Evolutionary conservation across 176 grass and related monocot species (phyloP), one percentile per base, ranked within the genome.

Genomic region (Canna indica): DNA sequence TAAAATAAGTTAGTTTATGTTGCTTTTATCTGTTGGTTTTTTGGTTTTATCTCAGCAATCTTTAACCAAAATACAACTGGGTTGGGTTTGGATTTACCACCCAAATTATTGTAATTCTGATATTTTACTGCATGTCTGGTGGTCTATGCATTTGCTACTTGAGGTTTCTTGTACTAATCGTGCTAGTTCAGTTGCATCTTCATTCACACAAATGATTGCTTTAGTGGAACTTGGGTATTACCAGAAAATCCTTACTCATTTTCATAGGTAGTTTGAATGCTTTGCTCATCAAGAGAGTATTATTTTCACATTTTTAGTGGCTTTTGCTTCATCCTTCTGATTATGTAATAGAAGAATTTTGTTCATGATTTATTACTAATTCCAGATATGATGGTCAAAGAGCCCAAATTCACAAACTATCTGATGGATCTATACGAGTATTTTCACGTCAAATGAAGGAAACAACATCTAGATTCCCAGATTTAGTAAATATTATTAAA

Each of bases 401-500:
- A 52, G 93, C 93, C 8, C 93, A 97, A 88, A 97, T 97, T 83
- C 93, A 97, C 73, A 85, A 81, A 90, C 59, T 77, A 81, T 26
- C 36, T 75, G 84, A 97, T 83, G 93, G 86, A 47, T 92, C 88
- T 47, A 64, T 90, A 75, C 76, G 76, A 67, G 81, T 92, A 77
- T 97, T 97, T 87, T 97, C 93, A 56, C 85, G 93, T 65, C 88
- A 97, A 87, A 92, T 92, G 93, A 97, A 97, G 84, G 93, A 97
- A 79, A 90, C 93, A 48, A 92, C 88, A n/a, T 67, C 79, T 22
- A 80, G 88, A 62, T 92, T 97, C 81, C 88, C 93, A 50, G 86
- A 97, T 85, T 74, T 97, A 25, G 77, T 92, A 52, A 81, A 80
- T 73, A 80, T 84, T 65, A 92, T 97, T 77, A 90, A 73, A 79